Evolutionary conservation across 2,329 filamentous ascomycete genomes (phyloP), one percentile per base, ranked within the genome.

Genomic region (Neocucurbitaria cava): DNA sequence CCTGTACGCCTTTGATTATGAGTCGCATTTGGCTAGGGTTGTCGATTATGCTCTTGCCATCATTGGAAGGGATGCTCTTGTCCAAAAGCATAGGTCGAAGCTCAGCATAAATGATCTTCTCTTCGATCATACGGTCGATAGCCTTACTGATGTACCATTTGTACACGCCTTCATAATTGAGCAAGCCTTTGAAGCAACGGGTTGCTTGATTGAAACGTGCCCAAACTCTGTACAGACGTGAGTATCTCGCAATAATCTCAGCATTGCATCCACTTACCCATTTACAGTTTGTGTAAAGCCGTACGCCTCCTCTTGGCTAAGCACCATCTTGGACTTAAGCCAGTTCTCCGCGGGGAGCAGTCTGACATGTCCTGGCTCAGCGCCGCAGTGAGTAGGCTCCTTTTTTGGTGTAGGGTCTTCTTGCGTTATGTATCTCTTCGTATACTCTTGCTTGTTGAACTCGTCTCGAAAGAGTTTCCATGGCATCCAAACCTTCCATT

Each of bases 51-150:
- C 65, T 60, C 1, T 68, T 76, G 3, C 87, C 87, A 54, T 89
- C 81, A 62, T 88, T 81, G 20, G 69, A 78, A 54, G 82, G 87
- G 7, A 90, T 82, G 38, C 82, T 82, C 64, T 90, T 90, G 48
- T 79, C 81, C 80, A 90, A 84, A 39, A 90, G 85, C 74, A 89
- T 90, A 2, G 87, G 87, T 24, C 88, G 82, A 36, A 90, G 84
- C 73, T 91, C 88, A 24, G 87, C 87, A 63, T 90, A 90, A 74
- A 88, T 87, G 59, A 91, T 87, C 39, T 85, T 85, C 66, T 90
- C 87, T 5, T 78, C 66, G 20, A 86, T 82, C 70, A 90, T 87
- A 55, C 86, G 83, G 52, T 86, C 77, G 10, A 90, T 83, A 18
- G 85, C 85, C 3, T 77, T 70, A 9, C 78, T 76, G 2, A 87